Evolutionary conservation across 306 rosid genomes (phyloP).

Genomic region (Geum urbanum): DNA sequence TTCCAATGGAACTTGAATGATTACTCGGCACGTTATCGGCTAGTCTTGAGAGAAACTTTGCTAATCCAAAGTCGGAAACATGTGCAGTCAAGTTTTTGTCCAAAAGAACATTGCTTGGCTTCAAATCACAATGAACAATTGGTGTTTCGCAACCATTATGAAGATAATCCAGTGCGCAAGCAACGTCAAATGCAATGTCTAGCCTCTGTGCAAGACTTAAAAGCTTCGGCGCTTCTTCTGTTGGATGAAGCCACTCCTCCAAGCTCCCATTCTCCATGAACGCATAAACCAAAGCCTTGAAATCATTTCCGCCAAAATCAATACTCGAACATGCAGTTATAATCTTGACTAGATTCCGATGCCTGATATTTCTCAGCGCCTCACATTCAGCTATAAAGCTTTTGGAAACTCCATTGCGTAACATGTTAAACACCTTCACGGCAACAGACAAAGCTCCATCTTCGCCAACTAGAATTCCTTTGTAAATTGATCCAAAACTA

Average conservation of each 20-base stretch:
- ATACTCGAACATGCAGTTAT: constrained; percentile 6
- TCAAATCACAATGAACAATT: constrained; percentile 9
- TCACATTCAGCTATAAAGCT: constrained; percentile 6
- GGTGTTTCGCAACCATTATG: background rate
- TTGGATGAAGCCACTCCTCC: constrained; percentile 12
- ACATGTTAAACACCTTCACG: constrained; percentile 6
- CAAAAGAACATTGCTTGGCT: constrained; percentile 13
- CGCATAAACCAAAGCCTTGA: constrained; percentile 5
- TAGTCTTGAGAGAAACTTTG: background rate
- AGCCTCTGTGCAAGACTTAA: constrained; percentile 1
- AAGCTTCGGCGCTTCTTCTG: background rate
- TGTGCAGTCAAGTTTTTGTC: background rate
- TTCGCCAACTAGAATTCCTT: background rate
- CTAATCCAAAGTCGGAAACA: constrained; percentile 11
- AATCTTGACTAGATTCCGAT: background rate
- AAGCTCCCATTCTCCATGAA: constrained; percentile 9
- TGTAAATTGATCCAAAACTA: background rate
- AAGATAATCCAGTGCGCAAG: constrained; percentile 10
- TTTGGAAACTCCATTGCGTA: background rate
- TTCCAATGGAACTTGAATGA: constrained; percentile 4
- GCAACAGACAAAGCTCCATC: background rate
- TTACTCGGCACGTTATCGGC: background rate
- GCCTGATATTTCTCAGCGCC: background rate
- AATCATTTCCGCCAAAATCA: constrained; percentile 1
- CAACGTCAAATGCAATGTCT: background rate